phyloP scores from a whole-genome alignment of 2,329 filamentous ascomycete genomes.

The Fragosphaeria purpurea region DNA sequence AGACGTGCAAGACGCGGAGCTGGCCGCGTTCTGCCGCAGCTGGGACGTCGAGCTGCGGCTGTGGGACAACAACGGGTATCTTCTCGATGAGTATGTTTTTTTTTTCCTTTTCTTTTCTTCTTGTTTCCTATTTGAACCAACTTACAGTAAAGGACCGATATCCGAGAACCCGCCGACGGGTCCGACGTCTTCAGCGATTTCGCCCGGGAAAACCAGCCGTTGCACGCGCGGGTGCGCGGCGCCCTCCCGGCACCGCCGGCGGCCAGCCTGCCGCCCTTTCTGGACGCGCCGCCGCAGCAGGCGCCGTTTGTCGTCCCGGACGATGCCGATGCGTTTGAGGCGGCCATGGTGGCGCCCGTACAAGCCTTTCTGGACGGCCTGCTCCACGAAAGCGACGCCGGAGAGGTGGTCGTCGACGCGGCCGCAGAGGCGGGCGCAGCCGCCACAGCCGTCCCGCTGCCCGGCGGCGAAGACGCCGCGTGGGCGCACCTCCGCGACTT shows the following conservation, averaged over 20 bases:
- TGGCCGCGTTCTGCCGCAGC: slow-evolving; percentile 42
- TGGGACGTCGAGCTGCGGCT: slow-evolving; percentile 49
- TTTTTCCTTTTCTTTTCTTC: no score
- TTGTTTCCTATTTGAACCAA: no score
- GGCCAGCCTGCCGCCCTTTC: slow-evolving; percentile 43
- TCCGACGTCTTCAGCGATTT: no score
- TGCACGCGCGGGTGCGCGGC: no score
- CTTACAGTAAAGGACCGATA: no score
- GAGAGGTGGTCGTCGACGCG: no score
- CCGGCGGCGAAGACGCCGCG: slow-evolving; percentile 55
- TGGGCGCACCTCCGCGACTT: slow-evolving; percentile 50
- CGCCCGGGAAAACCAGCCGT: no score
- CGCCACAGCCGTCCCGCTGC: slow-evolving; percentile 54
- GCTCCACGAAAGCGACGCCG: no score
- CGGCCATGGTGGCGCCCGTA: slow-evolving; percentile 49
- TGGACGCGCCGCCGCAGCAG: slow-evolving; percentile 49
- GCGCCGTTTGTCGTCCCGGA: slow-evolving; percentile 54
- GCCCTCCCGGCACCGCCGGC: no score
- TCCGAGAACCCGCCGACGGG: no score
- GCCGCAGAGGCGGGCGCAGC: no score
- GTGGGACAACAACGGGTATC: slow-evolving; percentile 69
- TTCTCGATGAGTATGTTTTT: slow-evolving; percentile 29
- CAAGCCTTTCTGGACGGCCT: slow-evolving; percentile 11
- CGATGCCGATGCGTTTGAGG: slow-evolving; percentile 40
- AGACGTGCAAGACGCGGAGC: slow-evolving; percentile 54